phyloP scores from a whole-genome alignment of 129 eudicot species.

The Rutidosis leptorrhynchoides region DNA sequence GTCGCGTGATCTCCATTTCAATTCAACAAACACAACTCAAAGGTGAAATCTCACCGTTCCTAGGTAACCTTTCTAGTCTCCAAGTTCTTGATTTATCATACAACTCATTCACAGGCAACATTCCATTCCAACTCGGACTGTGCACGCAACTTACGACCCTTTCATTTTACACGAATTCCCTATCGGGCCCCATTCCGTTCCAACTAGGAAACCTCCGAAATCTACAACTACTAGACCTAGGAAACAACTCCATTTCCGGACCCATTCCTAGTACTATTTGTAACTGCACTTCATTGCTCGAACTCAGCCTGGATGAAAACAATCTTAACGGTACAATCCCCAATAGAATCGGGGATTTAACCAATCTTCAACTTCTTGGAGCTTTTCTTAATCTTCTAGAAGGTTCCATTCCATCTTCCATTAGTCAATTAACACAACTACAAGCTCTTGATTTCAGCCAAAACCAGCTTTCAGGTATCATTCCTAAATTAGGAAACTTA shows the following conservation, averaged over 20 bases:
- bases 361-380: slow-evolving; percentile 41
- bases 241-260: slow-evolving; percentile 53
- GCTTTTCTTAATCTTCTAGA: slow-evolving; percentile 44
- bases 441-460: slow-evolving; percentile 47
- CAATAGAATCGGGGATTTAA: slow-evolving; percentile 49
- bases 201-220: slow-evolving; percentile 55
- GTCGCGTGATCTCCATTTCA: slow-evolving; percentile 50
- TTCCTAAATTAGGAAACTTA: slow-evolving; percentile 69
- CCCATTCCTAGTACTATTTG: slow-evolving; percentile 54
- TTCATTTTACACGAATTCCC: slow-evolving; percentile 41
- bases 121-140: slow-evolving; percentile 55
- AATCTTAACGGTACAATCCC: slow-evolving; percentile 68
- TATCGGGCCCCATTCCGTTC: slow-evolving; percentile 62
- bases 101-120: slow-evolving; percentile 59
- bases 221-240: slow-evolving; percentile 45
- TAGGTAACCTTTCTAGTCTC: slow-evolving; percentile 71
- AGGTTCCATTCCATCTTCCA: slow-evolving; percentile 65
- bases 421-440: slow-evolving; percentile 42
- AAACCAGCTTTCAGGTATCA: slow-evolving; percentile 47
- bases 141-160: slow-evolving; percentile 54
- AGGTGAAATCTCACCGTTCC: slow-evolving; percentile 63
- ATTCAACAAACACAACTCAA: slow-evolving; percentile 40
- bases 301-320: slow-evolving; percentile 43
- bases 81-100: slow-evolving; percentile 72
- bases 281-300: slow-evolving; percentile 46